A percentile compares a stretch with the other conserved stretches of the same genome.
Conservation (phyloP, 2,329 filamentous ascomycete genomes). For the Paecilomyces niveus region DNA sequence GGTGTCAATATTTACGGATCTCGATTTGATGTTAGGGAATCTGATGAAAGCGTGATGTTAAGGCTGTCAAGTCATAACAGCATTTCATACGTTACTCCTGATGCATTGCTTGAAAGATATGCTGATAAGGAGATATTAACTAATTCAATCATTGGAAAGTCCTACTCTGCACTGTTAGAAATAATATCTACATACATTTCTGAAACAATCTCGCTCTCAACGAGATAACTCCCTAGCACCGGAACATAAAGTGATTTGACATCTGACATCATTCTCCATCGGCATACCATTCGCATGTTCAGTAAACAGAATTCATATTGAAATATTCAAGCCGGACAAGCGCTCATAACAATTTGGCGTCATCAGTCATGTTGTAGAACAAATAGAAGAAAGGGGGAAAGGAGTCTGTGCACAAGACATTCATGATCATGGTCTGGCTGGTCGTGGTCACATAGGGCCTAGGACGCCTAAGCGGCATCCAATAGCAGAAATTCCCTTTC, state of each 20-base stretch:
- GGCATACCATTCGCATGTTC: not conserved
- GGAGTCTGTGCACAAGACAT: not conserved
- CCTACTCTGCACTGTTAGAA: not conserved
- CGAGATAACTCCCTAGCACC: not conserved
- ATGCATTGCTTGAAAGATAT: too few relatives aligned
- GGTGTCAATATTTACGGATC: too few relatives aligned
- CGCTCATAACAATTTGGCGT: not conserved
- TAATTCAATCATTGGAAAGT: not conserved
- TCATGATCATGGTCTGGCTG: not conserved
- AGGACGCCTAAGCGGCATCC: not conserved
- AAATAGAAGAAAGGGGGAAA: not conserved
- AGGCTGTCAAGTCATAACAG: too few relatives aligned
- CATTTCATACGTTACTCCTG: too few relatives aligned
- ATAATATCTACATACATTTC: not conserved
- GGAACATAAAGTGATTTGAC: not conserved
- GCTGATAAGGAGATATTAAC: not conserved
- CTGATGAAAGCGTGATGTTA: too few relatives aligned
- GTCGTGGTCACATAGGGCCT: not conserved
- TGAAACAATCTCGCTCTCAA: not conserved
- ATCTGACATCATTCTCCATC: not conserved
- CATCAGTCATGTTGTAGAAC: not conserved
- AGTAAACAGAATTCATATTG: too few relatives aligned
- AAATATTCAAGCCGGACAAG: not conserved
- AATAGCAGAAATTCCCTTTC: not conserved
- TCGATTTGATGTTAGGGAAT: too few relatives aligned